Base-by-base conservation (phyloP, 2,329 filamentous ascomycete genomes). In the Hypoxylon sp. region DNA sequence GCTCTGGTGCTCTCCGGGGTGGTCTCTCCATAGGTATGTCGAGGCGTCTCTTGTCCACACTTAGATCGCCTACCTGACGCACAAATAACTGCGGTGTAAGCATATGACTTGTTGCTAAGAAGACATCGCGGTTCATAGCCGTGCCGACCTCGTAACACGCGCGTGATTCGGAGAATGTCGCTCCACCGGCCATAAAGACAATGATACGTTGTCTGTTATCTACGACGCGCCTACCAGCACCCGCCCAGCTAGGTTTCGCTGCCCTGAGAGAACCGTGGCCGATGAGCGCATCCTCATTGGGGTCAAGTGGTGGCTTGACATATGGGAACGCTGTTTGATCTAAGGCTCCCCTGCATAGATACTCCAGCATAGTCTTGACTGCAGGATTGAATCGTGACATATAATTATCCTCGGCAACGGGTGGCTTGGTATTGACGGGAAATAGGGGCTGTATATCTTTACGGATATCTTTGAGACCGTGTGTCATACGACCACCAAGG, bases 191-290 rank as follows among this genome's bases (percentile, higher is more conserved):
- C 86, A 98, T 91, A 77, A 97, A 98, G 14, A 98, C 90, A 63
- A 99, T 92, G 57, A 98, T 86, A 55, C 96, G 89, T 77, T 99
- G 96, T 56, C 91, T 88, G 70, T 94, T 96, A 76, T 98, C 95
- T 65, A 84, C 88, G 63, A 83, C 89, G 27, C 89, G 87, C 47
- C 91, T 86, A 45, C 93, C 90, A 8, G 92, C 90, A 56, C 93
- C 92, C 1, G 96, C 96, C 96, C 96, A 99, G 43, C 94, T 97
- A 1, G 95, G 96, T 74, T 97, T 96, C 14, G 94, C 94, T 8
- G 93, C 92, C 62, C 96, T 91, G 23, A 99, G 85, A 12, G 95
- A 98, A 11, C 91, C 88, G 70, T 92, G 86, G 25, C 86, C 82
- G 5, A 84, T 81, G 46, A 87, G 74, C 37, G 87, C 80, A 64